These are phyloP conservation scores for Fusarium palustre DNA, from an alignment of 2,329 filamentous ascomycete species.

Conservation along the genomic window DNA sequence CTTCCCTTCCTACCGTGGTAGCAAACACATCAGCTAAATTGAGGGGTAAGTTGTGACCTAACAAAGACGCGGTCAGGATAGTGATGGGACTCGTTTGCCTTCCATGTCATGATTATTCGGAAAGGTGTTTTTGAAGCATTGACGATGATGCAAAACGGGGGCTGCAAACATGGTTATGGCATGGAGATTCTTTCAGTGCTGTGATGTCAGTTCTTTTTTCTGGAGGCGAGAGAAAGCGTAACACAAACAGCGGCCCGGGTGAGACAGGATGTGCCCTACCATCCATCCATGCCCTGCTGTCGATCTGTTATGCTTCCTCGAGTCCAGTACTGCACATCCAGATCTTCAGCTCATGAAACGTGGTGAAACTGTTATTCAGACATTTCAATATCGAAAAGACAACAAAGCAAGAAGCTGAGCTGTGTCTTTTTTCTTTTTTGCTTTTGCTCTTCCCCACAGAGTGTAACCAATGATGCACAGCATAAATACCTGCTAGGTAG, in stretches of 20 bases:
- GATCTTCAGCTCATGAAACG: constrained; percentile 31
- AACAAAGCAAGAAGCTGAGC: not conserved
- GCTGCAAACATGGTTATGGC: constrained; percentile 1
- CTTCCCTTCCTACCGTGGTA: constrained; percentile 6
- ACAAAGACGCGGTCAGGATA: constrained; percentile 5
- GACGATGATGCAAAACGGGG: constrained; percentile 6
- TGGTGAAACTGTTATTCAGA: constrained; percentile 25
- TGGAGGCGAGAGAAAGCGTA: not conserved
- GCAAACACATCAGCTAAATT: constrained; percentile 15
- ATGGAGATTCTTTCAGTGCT: not conserved
- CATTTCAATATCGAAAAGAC: constrained; percentile 18
- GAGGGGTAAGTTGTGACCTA: constrained; percentile 26
- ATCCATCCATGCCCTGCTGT: constrained; percentile 6
- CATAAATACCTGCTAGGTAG: not conserved
- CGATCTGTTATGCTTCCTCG: constrained; percentile 25
- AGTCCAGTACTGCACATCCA: constrained; percentile 9
- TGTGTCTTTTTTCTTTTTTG: not conserved
- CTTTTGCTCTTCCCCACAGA: constrained; percentile 21
- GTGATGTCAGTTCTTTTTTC: constrained; percentile 29
- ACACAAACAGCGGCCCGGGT: constrained; percentile 2
- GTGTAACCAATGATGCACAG: constrained; percentile 30
- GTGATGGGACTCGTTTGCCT: not conserved
- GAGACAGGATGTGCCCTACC: constrained; percentile 5
- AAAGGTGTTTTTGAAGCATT: not conserved
- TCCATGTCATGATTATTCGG: not conserved